A percentile compares a stretch with the other conserved stretches of the same genome.
These are phyloP conservation scores for Cyberlindnera galapagoensis DNA, from an alignment of 805 yeast species.

Conservation along the genomic window DNA sequence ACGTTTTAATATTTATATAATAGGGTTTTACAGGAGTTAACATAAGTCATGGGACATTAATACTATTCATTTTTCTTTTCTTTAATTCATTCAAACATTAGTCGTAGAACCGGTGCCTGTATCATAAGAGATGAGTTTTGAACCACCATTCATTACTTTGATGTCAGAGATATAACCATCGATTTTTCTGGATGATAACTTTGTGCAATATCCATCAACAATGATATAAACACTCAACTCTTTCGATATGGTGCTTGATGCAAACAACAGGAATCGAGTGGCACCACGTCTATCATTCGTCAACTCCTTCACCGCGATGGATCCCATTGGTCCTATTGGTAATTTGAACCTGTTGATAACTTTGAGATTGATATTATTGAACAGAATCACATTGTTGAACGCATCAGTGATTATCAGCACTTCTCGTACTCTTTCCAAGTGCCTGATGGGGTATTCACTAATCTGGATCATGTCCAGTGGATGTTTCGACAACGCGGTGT, in stretches of 20 bases:
- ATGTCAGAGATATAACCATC: neutral
- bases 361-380: slow-evolving; percentile 7
- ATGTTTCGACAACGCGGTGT: slow-evolving; percentile 13
- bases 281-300: slow-evolving; percentile 1
- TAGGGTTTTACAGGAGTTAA: no score
- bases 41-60: no score
- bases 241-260: slow-evolving; percentile 11
- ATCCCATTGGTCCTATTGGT: slow-evolving; percentile 19
- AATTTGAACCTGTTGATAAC: slow-evolving; percentile 12
- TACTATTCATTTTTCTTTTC: no score
- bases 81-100: no score
- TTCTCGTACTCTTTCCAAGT: slow-evolving; percentile 6
- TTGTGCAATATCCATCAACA: slow-evolving; percentile 10
- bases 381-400: slow-evolving; percentile 15
- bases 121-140: no score
- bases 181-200: no score
- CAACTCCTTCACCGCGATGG: slow-evolving; percentile 5
- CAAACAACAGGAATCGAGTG: slow-evolving; percentile 7
- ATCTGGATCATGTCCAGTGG: slow-evolving; percentile 20
- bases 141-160: no score
- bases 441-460: slow-evolving; percentile 19
- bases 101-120: no score
- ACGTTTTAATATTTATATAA: no score
- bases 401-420: slow-evolving; percentile 16
- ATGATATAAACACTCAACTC: slow-evolving; percentile 9